A percentile compares a stretch with the other conserved stretches of the same genome.
These are phyloP conservation scores for Dendrobium nobile DNA, from an alignment of 106 monocot genomes.

Conservation along the genomic window DNA sequence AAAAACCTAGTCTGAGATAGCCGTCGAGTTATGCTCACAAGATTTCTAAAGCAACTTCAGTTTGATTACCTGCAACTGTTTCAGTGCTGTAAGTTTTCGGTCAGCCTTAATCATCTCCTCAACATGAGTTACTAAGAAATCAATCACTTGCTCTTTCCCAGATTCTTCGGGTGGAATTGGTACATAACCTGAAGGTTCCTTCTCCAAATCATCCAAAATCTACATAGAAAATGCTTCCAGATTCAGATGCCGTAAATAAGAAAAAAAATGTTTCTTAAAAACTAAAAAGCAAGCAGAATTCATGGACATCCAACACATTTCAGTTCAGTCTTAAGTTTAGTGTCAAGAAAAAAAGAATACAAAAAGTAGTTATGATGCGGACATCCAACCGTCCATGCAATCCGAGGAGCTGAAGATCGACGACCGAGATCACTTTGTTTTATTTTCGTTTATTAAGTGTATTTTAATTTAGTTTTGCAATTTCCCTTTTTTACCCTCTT, in stretches of 20 bases:
- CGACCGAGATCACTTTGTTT: no score
- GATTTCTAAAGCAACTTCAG: background rate
- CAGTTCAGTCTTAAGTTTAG: no score
- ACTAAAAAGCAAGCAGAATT: no score
- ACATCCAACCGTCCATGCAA: no score
- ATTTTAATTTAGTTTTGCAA: no score
- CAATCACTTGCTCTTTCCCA: conserved; percentile 62
- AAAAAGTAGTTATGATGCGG: no score
- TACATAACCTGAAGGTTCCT: conserved; percentile 50
- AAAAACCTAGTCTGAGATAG: background rate
- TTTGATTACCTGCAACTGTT: conserved; percentile 72
- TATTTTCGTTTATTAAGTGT: no score
- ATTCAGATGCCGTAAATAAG: background rate
- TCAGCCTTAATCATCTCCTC: conserved; percentile 90
- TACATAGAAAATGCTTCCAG: conserved; percentile 1
- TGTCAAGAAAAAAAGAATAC: no score
- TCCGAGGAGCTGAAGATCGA: no score
- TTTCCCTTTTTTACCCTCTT: no score
- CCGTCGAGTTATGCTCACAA: background rate
- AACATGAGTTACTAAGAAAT: conserved; percentile 71
- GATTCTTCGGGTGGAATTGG: conserved; percentile 62
- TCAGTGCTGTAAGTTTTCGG: conserved; percentile 86
- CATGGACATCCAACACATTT: no score
- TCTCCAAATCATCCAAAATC: conserved; percentile 61
- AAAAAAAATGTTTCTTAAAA: no score